Evolutionary conservation across 2,329 filamentous ascomycete genomes (phyloP), one percentile per base, ranked within the genome.

Genomic region (Alternaria hordeiaustralica): DNA sequence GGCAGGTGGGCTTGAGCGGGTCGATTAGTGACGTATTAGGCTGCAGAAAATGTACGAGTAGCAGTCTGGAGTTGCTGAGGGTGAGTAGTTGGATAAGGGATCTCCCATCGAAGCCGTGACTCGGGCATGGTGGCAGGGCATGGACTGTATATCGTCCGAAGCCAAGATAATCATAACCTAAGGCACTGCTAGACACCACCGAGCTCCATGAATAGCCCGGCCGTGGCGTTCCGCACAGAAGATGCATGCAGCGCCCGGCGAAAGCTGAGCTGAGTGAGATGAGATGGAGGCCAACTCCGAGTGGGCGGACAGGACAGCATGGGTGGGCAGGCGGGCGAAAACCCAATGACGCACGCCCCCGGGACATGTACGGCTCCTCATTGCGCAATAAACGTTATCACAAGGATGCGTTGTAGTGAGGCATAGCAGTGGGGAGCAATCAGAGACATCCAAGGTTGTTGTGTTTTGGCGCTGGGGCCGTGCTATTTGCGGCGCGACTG

Each of bases 81-180:
- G 61, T 55, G 46, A 53, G 43, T 45, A 63, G 33, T 55, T 61
- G 64, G 60, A 60, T 63, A 63, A 63, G 49, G 51, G 61, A 60
- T 60, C 47, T 55, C 51, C 61, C 57, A 60, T 60, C 51, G 61
- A 56, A 58, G 58, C 60, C 57, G 58, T 46, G 44, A 41, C 55
- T 51, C 64, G 23, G 51, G 63, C 69, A 71, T 63, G 51, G 58
- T 66, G 58, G 65, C 66, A 65, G 67, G 61, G 63, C 67, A 68
- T 56, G 64, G 57, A 57, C 49, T 68, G 59, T 66, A 64, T 58
- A 67, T 61, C 59, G 55, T 55, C 65, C 61, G 59, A 44, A 43
- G 63, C 64, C 64, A 72, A 68, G 71, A 73, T 73, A 72, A 71
- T 49, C 67, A 63, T 65, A 41, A 50, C 50, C 55, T 60, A 62